These are phyloP conservation scores for Mycena citricolor DNA, from an alignment of 1,284 basidiomycete species.

Conservation along the genomic window DNA sequence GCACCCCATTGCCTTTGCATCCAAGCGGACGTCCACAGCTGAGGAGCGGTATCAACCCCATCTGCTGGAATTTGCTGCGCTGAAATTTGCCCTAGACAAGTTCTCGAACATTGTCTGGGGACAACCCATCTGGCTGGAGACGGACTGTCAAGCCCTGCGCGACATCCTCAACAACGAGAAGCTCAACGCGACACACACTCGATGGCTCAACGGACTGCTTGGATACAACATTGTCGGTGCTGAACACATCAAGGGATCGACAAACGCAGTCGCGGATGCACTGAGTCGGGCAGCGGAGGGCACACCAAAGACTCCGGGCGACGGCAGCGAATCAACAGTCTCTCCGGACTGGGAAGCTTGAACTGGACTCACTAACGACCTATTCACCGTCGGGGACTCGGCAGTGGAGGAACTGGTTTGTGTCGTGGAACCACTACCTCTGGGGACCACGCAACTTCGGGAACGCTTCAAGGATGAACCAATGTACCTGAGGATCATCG, in stretches of 20 bases:
- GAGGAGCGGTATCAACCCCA: conserved; percentile 34
- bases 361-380: conserved; percentile 30
- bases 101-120: conserved; percentile 29
- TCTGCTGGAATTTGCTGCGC: conserved; percentile 33
- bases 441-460: neutral
- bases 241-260: conserved; percentile 26
- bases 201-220: conserved; percentile 30
- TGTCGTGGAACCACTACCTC: neutral
- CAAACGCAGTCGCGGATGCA: conserved; percentile 28
- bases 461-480: conserved; percentile 28
- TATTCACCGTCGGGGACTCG: conserved; percentile 20
- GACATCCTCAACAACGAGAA: conserved; percentile 27
- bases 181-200: conserved; percentile 27
- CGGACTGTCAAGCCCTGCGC: conserved; percentile 32
- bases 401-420: neutral
- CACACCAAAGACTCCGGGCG: conserved; percentile 18
- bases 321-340: conserved; percentile 35
- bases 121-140: conserved; percentile 30
- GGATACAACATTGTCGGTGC: conserved; percentile 29
- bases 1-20: conserved; percentile 31
- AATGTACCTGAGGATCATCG: conserved; percentile 28
- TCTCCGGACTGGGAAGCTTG: conserved; percentile 31
- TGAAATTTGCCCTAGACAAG: conserved; percentile 32
- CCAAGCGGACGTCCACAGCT: conserved; percentile 30
- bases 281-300: conserved; percentile 23